Conservation (phyloP, 305 asterid genomes). For the Fraxinus sp. region DNA sequence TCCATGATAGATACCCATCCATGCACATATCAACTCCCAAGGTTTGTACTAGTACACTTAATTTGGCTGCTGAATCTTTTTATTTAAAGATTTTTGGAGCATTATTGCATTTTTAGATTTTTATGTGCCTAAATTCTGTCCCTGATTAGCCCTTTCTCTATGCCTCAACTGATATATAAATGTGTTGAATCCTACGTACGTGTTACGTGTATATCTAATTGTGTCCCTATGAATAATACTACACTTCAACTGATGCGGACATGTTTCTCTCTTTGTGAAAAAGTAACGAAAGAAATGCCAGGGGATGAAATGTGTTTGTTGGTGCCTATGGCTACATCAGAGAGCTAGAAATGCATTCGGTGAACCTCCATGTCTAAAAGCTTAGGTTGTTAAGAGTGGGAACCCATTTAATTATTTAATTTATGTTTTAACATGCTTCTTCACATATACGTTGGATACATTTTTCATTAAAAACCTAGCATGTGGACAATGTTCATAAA, state of each 20-base stretch:
- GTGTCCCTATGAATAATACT: background rate
- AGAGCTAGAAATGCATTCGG: background rate
- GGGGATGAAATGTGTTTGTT: background rate
- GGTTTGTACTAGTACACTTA: slow-evolving; percentile 43
- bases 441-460: background rate
- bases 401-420: background rate
- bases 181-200: background rate
- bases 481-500: background rate
- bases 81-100: background rate
- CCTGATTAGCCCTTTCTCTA: background rate
- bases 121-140: background rate
- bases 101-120: background rate
- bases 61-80: background rate
- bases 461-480: background rate
- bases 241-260: slow-evolving; percentile 5
- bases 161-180: background rate
- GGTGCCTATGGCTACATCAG: background rate
- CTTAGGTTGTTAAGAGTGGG: background rate
- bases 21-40: slow-evolving; percentile 39
- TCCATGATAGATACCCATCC: slow-evolving; percentile 35
- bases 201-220: background rate
- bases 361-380: background rate
- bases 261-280: background rate
- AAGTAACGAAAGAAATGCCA: slow-evolving; percentile 7
- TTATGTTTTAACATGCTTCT: background rate